A percentile compares a stretch with the other conserved stretches of the same genome.
Conservation (phyloP, 106 monocot genomes). For the Vanilla planifolia region DNA sequence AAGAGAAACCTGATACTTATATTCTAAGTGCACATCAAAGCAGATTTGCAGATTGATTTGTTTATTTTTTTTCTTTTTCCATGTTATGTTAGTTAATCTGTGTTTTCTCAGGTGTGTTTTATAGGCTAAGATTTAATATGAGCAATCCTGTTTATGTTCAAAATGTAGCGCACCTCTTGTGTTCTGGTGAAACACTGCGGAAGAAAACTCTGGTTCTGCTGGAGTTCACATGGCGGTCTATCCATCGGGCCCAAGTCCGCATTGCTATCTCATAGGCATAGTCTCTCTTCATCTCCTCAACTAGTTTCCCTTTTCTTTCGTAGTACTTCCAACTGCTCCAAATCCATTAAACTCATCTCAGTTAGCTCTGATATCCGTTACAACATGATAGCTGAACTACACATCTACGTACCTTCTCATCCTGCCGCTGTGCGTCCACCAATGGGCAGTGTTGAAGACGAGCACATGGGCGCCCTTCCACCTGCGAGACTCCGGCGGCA, state of each 20-base stretch:
- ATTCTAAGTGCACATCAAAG: no score
- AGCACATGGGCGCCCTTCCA: constrained; percentile 32
- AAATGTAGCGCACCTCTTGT: constrained; percentile 9
- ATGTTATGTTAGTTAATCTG: no score
- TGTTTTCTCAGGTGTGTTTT: no score
- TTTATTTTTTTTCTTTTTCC: no score
- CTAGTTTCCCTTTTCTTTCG: constrained; percentile 9
- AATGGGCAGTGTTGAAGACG: constrained; percentile 55
- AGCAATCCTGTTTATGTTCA: no score
- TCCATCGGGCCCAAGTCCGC: constrained; percentile 20
- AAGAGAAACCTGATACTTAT: no score
- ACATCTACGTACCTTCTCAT: constrained; percentile 4
- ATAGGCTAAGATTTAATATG: no score
- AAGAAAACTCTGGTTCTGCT: constrained; percentile 20
- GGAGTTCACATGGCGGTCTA: constrained; percentile 15
- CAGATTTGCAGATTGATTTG: no score
- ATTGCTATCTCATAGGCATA: constrained; percentile 16
- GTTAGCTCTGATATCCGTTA: not conserved
- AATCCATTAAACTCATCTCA: not conserved
- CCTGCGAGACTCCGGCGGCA: constrained; percentile 1
- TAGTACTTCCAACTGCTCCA: constrained; percentile 23
- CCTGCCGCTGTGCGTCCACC: constrained; percentile 38
- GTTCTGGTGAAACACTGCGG: constrained; percentile 25
- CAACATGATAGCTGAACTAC: not conserved
- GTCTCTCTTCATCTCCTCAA: constrained; percentile 16